These are phyloP conservation scores for Penicillium frequentans DNA, from an alignment of 2,329 filamentous ascomycete genomes.

Conservation along the genomic window DNA sequence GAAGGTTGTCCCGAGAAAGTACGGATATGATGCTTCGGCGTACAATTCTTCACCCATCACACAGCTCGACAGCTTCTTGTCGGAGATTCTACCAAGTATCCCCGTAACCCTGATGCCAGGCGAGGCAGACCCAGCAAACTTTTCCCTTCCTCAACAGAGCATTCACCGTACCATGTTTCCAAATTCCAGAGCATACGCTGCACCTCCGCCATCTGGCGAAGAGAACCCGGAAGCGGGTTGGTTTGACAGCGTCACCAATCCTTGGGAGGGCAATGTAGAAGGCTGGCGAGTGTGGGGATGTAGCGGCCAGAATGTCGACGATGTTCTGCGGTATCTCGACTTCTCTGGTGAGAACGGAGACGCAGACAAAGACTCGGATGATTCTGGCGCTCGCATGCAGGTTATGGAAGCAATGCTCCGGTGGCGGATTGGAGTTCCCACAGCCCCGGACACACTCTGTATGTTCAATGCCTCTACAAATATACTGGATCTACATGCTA, in stretches of 20 bases:
- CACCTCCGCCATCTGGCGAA: constrained; percentile 35
- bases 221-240: constrained; percentile 60
- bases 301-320: constrained; percentile 89
- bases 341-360: constrained; percentile 32
- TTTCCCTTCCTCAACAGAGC: constrained; percentile 86
- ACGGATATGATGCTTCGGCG: constrained; percentile 85
- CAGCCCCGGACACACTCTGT: constrained; percentile 94
- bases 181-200: constrained; percentile 65
- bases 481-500: constrained; percentile 1
- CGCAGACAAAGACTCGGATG: constrained; percentile 26
- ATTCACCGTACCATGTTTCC: constrained; percentile 93
- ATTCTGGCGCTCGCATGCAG: constrained; percentile 69
- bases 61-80: constrained; percentile 79
- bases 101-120: constrained; percentile 89
- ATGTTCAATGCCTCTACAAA: constrained; percentile 43
- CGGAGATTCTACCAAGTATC: constrained; percentile 77
- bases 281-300: constrained; percentile 86
- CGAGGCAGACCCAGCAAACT: constrained; percentile 80
- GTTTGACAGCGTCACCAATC: constrained; percentile 89
- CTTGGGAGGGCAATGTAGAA: constrained; percentile 86
- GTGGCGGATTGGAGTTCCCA: constrained; percentile 89
- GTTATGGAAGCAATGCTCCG: constrained; percentile 95
- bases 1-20: constrained; percentile 69
- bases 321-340: constrained; percentile 87
- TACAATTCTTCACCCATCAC: constrained; percentile 87